A percentile compares a stretch with the other conserved stretches of the same genome.
phyloP scores from a whole-genome alignment of 371 early-diverging fungal genomes.

The Rhizomucor pusillus region DNA sequence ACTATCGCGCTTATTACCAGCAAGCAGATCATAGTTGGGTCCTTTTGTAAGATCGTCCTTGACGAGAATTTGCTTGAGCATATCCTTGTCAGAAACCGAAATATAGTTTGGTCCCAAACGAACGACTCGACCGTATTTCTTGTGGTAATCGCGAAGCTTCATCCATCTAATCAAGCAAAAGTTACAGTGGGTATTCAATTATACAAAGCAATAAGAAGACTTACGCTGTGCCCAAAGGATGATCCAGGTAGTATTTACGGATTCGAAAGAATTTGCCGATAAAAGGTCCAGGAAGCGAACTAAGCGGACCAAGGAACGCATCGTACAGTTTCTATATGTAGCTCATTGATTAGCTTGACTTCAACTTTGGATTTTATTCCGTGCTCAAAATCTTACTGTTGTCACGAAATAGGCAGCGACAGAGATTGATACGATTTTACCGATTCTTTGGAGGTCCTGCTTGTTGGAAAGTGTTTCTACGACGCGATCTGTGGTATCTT shows the following conservation, averaged over 20 bases:
- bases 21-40: constrained; percentile 3
- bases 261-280: not conserved
- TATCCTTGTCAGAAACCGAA: constrained; percentile 22
- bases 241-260: constrained; percentile 8
- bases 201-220: not conserved
- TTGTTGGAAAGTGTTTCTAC: not conserved
- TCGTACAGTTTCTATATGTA: constrained; percentile 7
- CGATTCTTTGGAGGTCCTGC: not conserved
- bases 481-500: not conserved
- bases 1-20: not conserved
- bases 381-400: not conserved
- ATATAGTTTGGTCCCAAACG: constrained; percentile 13
- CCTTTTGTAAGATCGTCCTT: constrained; percentile 17
- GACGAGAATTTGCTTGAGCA: constrained; percentile 23
- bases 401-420: constrained; percentile 1
- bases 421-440: constrained; percentile 1
- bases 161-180: constrained; percentile 13
- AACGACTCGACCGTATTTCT: constrained; percentile 23
- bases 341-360: not conserved
- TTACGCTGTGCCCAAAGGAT: constrained; percentile 26
- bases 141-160: constrained; percentile 7
- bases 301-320: constrained; percentile 2
- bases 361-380: no score
- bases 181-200: no score
- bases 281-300: not conserved